Conservation (phyloP, 1,284 basidiomycete genomes). For the Erythrobasidium hasegawianum region DNA sequence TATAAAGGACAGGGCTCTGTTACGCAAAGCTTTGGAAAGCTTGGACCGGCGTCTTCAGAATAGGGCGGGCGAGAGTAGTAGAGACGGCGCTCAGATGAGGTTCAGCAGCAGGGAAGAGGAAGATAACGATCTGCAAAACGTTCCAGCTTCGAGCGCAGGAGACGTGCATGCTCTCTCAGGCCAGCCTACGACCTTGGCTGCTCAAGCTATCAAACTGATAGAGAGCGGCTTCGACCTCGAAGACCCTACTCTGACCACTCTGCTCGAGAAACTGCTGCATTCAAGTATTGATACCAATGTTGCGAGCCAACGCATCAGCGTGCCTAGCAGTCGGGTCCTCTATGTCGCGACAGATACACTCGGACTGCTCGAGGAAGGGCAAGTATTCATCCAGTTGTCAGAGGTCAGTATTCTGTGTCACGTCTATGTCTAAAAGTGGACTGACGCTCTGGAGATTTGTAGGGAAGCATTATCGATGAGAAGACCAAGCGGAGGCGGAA, state of each 20-base stretch:
- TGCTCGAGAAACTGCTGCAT: background rate
- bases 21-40: background rate
- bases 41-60: no score
- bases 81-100: no score
- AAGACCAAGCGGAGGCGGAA: slow-evolving; percentile 32
- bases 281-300: background rate
- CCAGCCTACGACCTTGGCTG: no score
- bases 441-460: no score
- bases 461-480: slow-evolving; percentile 34
- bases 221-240: slow-evolving; percentile 44
- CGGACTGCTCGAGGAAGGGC: slow-evolving; percentile 42
- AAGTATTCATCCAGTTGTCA: slow-evolving; percentile 44
- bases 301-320: slow-evolving; percentile 24
- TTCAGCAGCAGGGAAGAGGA: no score
- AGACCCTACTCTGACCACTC: slow-evolving; percentile 34
- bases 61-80: no score
- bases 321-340: slow-evolving; percentile 36
- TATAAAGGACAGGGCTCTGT: background rate
- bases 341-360: slow-evolving; percentile 38
- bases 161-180: slow-evolving; percentile 39
- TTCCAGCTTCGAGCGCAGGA: slow-evolving; percentile 35
- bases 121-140: slow-evolving; percentile 31
- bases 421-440: no score
- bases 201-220: no score
- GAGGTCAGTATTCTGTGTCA: no score